Base-by-base conservation (phyloP, 169 alveolate species). In the Babesia sp. region DNA sequence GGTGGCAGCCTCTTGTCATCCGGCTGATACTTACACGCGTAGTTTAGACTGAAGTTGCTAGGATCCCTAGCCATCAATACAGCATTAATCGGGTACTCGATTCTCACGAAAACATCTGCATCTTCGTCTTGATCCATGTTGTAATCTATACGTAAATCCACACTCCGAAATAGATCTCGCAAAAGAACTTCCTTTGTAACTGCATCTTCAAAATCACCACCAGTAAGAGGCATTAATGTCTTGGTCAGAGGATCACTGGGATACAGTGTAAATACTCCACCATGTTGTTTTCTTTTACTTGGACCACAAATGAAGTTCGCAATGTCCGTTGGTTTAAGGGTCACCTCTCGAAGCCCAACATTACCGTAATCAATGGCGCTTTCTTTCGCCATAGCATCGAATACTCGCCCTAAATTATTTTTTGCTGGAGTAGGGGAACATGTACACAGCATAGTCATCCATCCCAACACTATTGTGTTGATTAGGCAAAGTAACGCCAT, bases 1-100 rank as follows among this genome's bases (percentile, higher is more conserved):
- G 51, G 67, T 12, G 29, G 24, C n/a, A 8, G 26, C 28, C 31
- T 26, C 20, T 11, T 37, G 18, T 67, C 61, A 7, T 29, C 20
- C 0, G 72, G 60, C 26, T 41, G 37, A 61, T 58, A 79, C 26
- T 66, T 61, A 39, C 87, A 79, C 39, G 78, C 82, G 22, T 58
- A 58, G 64, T 79, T 79, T 29, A 79, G 59, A 56, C 75, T 63
- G 53, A 79, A 79, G 51, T 69, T 67, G 16, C 34, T 36, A 2
- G 72, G 72, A 48, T 70, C 50, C 45, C 20, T 78, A 18, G 87
- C 73, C 58, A 79, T 67, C 31, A 79, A 48, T 4, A 68, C n/a
- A 12, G 76, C 44, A 50, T 56, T 18, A 44, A 9, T 39, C 18
- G 76, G 81, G 55, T 79, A 45, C 54, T 42, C 39, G 44, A 79